phyloP scores from a whole-genome alignment of 1,139 yeast species.

The Magnusiomyces suaveolens region DNA sequence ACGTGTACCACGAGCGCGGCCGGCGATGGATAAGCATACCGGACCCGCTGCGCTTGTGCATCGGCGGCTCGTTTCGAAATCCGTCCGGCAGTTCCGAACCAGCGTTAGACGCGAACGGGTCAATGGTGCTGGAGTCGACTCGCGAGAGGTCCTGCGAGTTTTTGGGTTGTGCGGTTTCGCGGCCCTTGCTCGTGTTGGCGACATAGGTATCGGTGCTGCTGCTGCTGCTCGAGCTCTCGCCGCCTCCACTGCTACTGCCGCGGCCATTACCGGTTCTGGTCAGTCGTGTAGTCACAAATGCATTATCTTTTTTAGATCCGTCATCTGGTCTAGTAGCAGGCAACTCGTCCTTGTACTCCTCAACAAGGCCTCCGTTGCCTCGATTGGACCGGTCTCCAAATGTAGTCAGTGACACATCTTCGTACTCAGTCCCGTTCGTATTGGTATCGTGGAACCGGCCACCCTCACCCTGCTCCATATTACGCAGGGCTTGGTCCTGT shows the following conservation, averaged over 20 bases:
- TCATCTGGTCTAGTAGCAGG: background rate
- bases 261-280: background rate
- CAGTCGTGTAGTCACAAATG: background rate
- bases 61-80: background rate
- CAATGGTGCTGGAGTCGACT: too few relatives aligned
- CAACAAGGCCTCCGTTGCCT: background rate
- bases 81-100: background rate
- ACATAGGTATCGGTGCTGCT: background rate
- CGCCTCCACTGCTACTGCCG: background rate
- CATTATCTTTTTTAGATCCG: background rate
- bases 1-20: slow-evolving; percentile 34
- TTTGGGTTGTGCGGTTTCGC: too few relatives aligned
- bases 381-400: background rate
- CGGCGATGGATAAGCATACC: background rate
- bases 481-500: background rate
- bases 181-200: background rate
- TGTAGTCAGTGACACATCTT: slow-evolving; percentile 3
- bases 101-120: background rate
- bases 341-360: background rate
- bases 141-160: too few relatives aligned
- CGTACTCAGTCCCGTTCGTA: slow-evolving; percentile 1
- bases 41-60: background rate
- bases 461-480: background rate
- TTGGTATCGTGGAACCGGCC: background rate
- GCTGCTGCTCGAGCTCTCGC: background rate